Percentiles rank a stretch among this genome's conserved stretches.
Evolutionary conservation across 2,329 filamentous ascomycete species (phyloP).

Genomic region (Trichoderma sp.): DNA sequence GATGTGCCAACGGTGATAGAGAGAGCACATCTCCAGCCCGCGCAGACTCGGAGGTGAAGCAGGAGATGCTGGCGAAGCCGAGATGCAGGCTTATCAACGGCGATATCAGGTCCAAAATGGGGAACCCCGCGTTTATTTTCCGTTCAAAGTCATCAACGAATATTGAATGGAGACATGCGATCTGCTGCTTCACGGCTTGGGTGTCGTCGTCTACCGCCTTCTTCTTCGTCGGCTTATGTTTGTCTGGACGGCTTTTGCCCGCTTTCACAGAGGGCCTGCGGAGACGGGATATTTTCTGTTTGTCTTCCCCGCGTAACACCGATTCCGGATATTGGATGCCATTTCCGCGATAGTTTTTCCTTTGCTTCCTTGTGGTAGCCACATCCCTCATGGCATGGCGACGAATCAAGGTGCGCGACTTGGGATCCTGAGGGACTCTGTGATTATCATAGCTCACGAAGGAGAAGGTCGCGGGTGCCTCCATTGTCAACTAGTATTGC

Average conservation of each 20-base stretch:
- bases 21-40: not conserved
- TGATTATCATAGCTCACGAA: constrained; percentile 9
- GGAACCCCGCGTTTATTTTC: not conserved
- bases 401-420: not conserved
- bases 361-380: not conserved
- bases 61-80: not conserved
- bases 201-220: not conserved
- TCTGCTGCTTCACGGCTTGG: not conserved
- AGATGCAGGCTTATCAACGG: not conserved
- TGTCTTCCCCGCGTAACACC: not conserved
- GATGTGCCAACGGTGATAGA: not conserved
- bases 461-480: not conserved
- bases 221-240: not conserved
- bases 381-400: constrained; percentile 2
- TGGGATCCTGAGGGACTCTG: constrained; percentile 3
- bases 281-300: not conserved
- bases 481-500: not conserved
- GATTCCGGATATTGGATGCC: not conserved
- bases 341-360: not conserved
- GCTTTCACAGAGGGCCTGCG: not conserved
- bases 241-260: not conserved
- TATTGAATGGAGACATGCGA: not conserved
- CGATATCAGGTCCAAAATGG: not conserved
- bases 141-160: not conserved
- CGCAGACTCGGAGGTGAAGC: not conserved